Percentiles rank a stretch among this genome's conserved stretches.
Evolutionary conservation across 2,329 filamentous ascomycete genomes (phyloP).

Genomic region (Nannizziopsis barbatae): DNA sequence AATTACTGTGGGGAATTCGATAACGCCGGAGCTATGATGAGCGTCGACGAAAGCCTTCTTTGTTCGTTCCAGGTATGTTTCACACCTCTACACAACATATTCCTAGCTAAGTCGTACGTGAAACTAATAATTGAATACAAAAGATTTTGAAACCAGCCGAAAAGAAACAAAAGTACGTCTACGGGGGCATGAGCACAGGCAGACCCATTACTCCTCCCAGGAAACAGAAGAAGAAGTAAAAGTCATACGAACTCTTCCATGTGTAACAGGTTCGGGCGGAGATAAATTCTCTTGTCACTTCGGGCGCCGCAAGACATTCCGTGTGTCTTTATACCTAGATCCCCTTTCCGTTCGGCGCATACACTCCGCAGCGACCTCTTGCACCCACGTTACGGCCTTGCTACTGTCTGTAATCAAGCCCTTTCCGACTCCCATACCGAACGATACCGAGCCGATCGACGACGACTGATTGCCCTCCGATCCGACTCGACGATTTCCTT

Average conservation of each 20-base stretch:
- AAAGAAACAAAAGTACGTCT: constrained; percentile 99
- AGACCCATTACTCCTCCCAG: constrained; percentile 59
- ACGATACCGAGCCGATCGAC: too few relatives aligned
- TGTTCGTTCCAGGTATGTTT: constrained; percentile 88
- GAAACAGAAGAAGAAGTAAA: constrained; percentile 60
- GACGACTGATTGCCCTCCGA: too few relatives aligned
- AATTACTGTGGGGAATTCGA: constrained; percentile 99
- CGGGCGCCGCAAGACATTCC: neutral
- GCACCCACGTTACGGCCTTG: too few relatives aligned
- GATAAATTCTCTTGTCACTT: constrained; percentile 46
- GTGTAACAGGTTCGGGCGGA: constrained; percentile 87
- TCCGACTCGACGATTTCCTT: neutral
- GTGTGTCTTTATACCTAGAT: neutral
- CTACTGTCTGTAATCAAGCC: too few relatives aligned
- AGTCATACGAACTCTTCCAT: constrained; percentile 60
- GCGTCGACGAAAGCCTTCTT: constrained; percentile 92
- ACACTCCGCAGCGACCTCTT: too few relatives aligned
- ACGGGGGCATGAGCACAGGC: constrained; percentile 59
- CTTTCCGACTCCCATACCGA: too few relatives aligned
- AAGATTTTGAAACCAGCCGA: constrained; percentile 98
- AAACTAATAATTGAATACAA: constrained; percentile 14
- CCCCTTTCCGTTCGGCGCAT: neutral
- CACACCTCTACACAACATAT: constrained; percentile 10
- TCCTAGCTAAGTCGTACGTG: neutral
- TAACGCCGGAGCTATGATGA: constrained; percentile 99